Conservation (phyloP, 352 stramenopile species). For the Globisporangium parvum region DNA sequence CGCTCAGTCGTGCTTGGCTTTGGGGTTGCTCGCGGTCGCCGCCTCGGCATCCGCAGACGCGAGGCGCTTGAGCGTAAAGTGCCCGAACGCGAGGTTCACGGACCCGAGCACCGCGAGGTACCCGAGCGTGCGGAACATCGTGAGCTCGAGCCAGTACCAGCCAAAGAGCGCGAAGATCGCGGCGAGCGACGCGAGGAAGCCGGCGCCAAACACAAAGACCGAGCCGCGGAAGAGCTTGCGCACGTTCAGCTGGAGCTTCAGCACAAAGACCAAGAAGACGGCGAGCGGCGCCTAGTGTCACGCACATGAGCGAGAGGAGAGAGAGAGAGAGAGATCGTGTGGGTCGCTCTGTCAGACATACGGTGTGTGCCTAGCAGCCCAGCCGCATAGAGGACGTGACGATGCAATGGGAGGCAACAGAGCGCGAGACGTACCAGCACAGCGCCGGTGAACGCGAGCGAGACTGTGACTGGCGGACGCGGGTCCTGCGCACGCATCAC, state of each 20-base stretch:
- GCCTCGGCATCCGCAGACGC: conserved; percentile 24
- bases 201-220: conserved; percentile 58
- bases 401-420: background rate
- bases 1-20: conserved; percentile 61
- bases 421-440: conserved; percentile 33
- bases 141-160: conserved; percentile 86
- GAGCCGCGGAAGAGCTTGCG: conserved; percentile 60
- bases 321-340: background rate
- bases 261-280: conserved; percentile 60
- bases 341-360: background rate
- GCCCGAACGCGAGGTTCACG: conserved; percentile 55
- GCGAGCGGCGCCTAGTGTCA: conserved; percentile 31
- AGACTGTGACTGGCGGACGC: conserved; percentile 59
- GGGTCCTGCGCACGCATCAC: conserved; percentile 76
- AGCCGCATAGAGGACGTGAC: background rate
- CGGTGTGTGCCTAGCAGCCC: background rate
- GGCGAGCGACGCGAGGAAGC: conserved; percentile 69
- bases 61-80: conserved; percentile 75
- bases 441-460: conserved; percentile 56
- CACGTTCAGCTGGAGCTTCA: conserved; percentile 54
- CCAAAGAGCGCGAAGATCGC: conserved; percentile 77
- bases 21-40: conserved; percentile 19
- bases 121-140: conserved; percentile 80
- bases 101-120: conserved; percentile 62
- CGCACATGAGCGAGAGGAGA: too few relatives aligned